Evolutionary conservation across 345 rosid genomes (phyloP).

Genomic region (Camelina neglecta): DNA sequence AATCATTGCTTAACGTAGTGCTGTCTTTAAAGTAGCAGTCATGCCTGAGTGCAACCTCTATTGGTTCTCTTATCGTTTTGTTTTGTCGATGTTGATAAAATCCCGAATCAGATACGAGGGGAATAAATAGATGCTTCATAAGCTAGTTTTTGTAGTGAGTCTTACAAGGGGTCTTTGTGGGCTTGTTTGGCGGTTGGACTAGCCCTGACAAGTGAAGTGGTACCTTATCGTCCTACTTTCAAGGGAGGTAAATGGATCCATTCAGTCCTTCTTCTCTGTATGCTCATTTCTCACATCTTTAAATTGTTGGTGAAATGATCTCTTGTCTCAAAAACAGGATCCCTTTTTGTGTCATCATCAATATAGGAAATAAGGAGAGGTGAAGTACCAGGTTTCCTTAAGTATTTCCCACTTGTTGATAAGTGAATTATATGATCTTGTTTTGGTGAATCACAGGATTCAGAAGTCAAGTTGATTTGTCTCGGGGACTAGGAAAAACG

Average conservation of each 20-base stretch:
- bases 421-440: too few relatives aligned
- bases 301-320: too few relatives aligned
- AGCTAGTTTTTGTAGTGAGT: constrained; percentile 1
- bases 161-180: not conserved
- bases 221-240: not conserved
- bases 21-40: not conserved
- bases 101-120: not conserved
- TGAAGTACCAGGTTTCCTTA: too few relatives aligned
- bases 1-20: not conserved
- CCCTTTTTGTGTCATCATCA: too few relatives aligned
- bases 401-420: too few relatives aligned
- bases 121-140: not conserved
- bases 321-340: too few relatives aligned
- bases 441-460: too few relatives aligned
- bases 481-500: too few relatives aligned
- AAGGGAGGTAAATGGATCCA: not conserved
- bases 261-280: not conserved
- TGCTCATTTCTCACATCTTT: too few relatives aligned
- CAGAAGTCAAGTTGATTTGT: too few relatives aligned
- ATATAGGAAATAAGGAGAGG: too few relatives aligned
- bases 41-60: not conserved
- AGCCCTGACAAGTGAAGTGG: not conserved
- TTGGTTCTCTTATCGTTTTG: not conserved
- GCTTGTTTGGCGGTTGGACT: not conserved
- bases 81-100: not conserved